phyloP scores from a whole-genome alignment of 2,329 filamentous ascomycete genomes.

The Aciculosporium take region DNA sequence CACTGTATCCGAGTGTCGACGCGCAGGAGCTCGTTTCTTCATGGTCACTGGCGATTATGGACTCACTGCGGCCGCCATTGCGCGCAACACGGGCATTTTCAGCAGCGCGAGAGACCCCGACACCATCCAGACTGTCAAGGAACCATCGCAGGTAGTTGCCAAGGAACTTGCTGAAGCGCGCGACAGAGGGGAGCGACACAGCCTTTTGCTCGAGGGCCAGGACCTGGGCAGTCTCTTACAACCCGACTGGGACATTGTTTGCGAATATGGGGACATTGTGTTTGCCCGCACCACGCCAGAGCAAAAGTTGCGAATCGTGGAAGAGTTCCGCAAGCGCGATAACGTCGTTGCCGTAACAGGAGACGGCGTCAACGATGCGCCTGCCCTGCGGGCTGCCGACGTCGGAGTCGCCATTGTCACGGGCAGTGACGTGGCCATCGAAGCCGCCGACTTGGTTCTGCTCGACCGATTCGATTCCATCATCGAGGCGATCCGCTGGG shows the following conservation, averaged over 20 bases:
- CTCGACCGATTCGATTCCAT: slow-evolving; percentile 61
- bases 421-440: slow-evolving; percentile 51
- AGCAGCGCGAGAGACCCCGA: slow-evolving; percentile 32
- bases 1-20: slow-evolving; percentile 27
- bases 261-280: slow-evolving; percentile 44
- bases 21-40: slow-evolving; percentile 29
- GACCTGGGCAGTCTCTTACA: slow-evolving; percentile 39
- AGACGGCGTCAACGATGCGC: slow-evolving; percentile 55
- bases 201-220: slow-evolving; percentile 38
- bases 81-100: slow-evolving; percentile 50
- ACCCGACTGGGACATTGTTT: slow-evolving; percentile 30
- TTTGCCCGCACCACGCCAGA: slow-evolving; percentile 55
- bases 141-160: slow-evolving; percentile 4
- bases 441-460: slow-evolving; percentile 50
- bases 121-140: slow-evolving; percentile 15
- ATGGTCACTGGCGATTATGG: slow-evolving; percentile 36
- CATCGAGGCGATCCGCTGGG: slow-evolving; percentile 44
- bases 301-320: slow-evolving; percentile 60
- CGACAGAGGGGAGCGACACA: slow-evolving; percentile 10
- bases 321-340: slow-evolving; percentile 44
- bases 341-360: slow-evolving; percentile 59
- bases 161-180: slow-evolving; percentile 11
- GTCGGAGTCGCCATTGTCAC: slow-evolving; percentile 55
- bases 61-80: slow-evolving; percentile 50
- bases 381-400: slow-evolving; percentile 50